Conservation (phyloP, 2,329 filamentous ascomycete genomes). For the Colletotrichum sp. region DNA sequence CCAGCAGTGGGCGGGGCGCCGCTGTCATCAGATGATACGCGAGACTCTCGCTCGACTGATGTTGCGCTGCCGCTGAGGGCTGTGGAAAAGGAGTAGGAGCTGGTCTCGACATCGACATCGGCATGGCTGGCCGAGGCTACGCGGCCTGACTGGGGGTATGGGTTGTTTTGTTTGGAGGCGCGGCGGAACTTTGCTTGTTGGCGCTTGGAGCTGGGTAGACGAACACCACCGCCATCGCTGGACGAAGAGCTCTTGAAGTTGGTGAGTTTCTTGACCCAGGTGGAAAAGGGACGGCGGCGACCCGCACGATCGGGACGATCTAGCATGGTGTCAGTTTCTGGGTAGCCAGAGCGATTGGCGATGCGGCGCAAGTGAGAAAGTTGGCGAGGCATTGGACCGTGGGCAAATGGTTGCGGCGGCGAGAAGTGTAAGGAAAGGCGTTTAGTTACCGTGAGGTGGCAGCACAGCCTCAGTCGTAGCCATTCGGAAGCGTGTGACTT, state of each 20-base stretch:
- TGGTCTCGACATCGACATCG: slow-evolving; percentile 30
- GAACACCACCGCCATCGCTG: slow-evolving; percentile 43
- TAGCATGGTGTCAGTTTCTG: slow-evolving; percentile 46
- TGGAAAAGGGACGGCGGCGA: slow-evolving; percentile 85
- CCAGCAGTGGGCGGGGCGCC: slow-evolving; percentile 63
- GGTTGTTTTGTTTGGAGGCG: slow-evolving; percentile 77
- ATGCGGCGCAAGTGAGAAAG: not conserved
- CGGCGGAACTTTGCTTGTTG: slow-evolving; percentile 47
- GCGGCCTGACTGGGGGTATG: slow-evolving; percentile 84
- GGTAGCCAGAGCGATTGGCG: slow-evolving; percentile 20
- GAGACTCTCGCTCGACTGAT: slow-evolving; percentile 63
- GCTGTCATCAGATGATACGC: slow-evolving; percentile 65
- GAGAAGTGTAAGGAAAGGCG: not conserved
- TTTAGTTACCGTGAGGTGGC: slow-evolving; percentile 25
- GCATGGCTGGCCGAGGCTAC: slow-evolving; percentile 38
- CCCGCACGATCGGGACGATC: slow-evolving; percentile 67
- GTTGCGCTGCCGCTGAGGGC: slow-evolving; percentile 58
- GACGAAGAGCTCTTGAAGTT: slow-evolving; percentile 79
- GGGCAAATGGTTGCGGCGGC: not conserved
- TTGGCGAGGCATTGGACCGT: not conserved
- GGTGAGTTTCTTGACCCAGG: slow-evolving; percentile 92
- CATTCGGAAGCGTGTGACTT: slow-evolving; percentile 19
- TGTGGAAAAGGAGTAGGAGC: slow-evolving; percentile 61
- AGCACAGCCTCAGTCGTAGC: slow-evolving; percentile 24
- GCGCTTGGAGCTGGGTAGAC: slow-evolving; percentile 42